Base-by-base conservation (phyloP, 2,329 filamentous ascomycete genomes). In the Meredithiella fracta region DNA sequence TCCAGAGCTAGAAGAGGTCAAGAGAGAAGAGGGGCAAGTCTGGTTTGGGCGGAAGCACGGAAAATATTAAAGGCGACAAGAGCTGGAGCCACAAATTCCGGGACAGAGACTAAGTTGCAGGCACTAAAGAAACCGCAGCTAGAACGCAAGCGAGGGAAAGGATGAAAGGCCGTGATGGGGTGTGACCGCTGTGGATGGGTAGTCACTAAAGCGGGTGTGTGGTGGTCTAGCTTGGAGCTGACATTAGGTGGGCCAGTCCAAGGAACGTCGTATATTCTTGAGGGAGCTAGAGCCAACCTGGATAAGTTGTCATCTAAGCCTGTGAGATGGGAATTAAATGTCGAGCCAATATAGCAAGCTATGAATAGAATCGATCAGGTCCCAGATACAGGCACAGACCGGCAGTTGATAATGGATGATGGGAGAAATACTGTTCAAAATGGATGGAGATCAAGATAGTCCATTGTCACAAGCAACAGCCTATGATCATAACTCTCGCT, bases 1-100 rank as follows among this genome's bases (percentile, higher is more conserved):
- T 34, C 4, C n/a, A 37, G 22, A 40, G 29, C 25, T 14, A 4
- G 29, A 22, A 52, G 8, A 22, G 34, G 31, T 38, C n/a, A 38
- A 52, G 50, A 52, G 50, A 37, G 50, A 38, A 52, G 23, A 38
- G 34, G 38, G 20, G 31, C 31, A 52, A 52, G 49, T 14, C 26
- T n/a, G 2, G 37, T 22, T 20, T 42, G 17, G 23, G 22, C 23
- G 22, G 44, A 23, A 49, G 44, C 22, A 49, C 22, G 9, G 3
- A 9, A 11, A 49, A 22, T 49, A 49, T 25, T 25, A 49, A 49
- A 25, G 17, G 17, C 11, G n/a, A 42, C 4, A 42, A 42, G 4
- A 42, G 4, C 11, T n/a, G 17, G 38, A n/a, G 11, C 29, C 29
- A 34, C 11, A 44, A 44, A 7, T 44, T 22, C 15, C 44, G 17